Percentiles rank a stretch among this genome's conserved stretches.
Evolutionary conservation across 495 filamentous ascomycete genomes (phyloP).

Genomic region (Chaetomium fimeti): DNA sequence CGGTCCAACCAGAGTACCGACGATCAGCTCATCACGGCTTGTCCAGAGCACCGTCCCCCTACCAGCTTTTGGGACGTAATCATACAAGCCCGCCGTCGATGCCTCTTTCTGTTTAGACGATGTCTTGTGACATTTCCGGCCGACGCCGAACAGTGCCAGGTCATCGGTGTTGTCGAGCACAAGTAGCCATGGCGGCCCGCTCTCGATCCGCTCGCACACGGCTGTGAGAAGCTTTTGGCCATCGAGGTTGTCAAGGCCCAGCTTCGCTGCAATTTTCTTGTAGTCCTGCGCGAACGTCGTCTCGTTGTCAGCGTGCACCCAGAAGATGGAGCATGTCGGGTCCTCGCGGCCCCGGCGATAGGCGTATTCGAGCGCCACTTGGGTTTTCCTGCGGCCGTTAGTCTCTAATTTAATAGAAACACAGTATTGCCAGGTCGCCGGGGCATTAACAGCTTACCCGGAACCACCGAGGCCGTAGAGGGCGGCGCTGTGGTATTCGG

Average conservation of each 20-base stretch:
- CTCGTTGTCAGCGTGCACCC: constrained; percentile 35
- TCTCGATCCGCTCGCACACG: too few relatives aligned
- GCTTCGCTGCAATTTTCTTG: constrained; percentile 27
- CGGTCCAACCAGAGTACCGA: constrained; percentile 17
- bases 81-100: too few relatives aligned
- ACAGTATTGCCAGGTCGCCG: background rate
- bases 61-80: too few relatives aligned
- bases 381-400: constrained; percentile 24
- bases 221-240: too few relatives aligned
- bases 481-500: constrained; percentile 5
- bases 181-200: too few relatives aligned
- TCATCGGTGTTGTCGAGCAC: too few relatives aligned
- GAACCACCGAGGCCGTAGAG: constrained; percentile 50
- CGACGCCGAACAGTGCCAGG: too few relatives aligned
- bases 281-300: constrained; percentile 36
- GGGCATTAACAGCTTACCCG: constrained; percentile 38
- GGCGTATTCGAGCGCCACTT: constrained; percentile 32
- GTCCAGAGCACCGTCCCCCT: constrained; percentile 34
- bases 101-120: too few relatives aligned
- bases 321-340: constrained; percentile 33
- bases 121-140: too few relatives aligned
- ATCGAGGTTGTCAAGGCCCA: constrained; percentile 13
- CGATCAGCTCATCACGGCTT: constrained; percentile 32
- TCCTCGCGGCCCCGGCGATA: constrained; percentile 28
- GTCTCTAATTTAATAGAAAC: too few relatives aligned